A percentile compares a stretch with the other conserved stretches of the same genome.
Conservation (phyloP, 2,329 filamentous ascomycete species). For the Fusarium sororula region DNA sequence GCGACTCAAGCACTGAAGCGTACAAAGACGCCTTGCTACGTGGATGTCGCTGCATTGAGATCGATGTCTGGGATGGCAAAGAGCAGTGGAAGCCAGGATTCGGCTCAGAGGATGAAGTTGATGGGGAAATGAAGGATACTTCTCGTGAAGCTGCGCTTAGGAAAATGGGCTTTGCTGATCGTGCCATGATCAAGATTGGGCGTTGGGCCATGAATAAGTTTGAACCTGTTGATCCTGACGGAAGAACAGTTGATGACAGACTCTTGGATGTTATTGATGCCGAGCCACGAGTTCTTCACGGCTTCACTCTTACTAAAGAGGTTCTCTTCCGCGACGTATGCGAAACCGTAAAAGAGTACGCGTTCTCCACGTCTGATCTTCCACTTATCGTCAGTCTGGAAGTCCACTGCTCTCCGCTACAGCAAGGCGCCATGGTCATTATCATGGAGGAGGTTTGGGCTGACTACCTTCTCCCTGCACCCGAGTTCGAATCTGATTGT, state of each 20-base stretch:
- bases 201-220: constrained; percentile 8
- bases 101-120: rapidly evolving
- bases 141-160: not conserved
- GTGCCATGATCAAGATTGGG: not conserved
- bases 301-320: constrained; percentile 81
- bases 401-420: constrained; percentile 80
- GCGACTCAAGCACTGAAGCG: constrained; percentile 77
- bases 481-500: constrained; percentile 50
- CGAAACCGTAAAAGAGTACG: constrained; percentile 77
- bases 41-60: constrained; percentile 89
- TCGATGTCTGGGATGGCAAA: constrained; percentile 93
- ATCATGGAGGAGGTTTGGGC: constrained; percentile 93
- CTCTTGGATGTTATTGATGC: not conserved
- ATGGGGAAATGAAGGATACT: not conserved
- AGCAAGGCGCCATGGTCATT: constrained; percentile 90
- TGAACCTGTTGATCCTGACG: not conserved
- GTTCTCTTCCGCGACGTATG: constrained; percentile 89
- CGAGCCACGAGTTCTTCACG: constrained; percentile 79
- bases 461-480: constrained; percentile 72
- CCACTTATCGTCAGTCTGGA: constrained; percentile 93
- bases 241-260: not conserved
- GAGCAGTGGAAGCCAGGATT: constrained; percentile 3
- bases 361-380: constrained; percentile 77
- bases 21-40: constrained; percentile 80
- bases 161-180: not conserved